Base-by-base conservation (phyloP, 176 grass and related monocot genomes). In the Juncus inflexus region DNA sequence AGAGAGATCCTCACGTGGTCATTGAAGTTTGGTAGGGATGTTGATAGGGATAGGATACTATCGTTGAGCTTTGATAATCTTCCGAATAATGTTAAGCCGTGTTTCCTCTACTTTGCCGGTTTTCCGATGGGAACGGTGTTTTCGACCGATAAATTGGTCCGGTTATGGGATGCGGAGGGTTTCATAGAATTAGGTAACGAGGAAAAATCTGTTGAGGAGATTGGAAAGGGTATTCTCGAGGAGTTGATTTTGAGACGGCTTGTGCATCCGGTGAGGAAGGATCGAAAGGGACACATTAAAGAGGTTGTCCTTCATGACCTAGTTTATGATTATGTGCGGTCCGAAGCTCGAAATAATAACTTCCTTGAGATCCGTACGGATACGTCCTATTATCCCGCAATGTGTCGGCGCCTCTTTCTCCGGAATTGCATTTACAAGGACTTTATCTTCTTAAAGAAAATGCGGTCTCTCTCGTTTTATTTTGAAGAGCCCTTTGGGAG, bases 1-100 rank as follows among this genome's bases (percentile, higher is more conserved):
- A 41, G 67, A 9, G 41, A 0, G 3, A 56, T 83, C 40, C 73
- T 83, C 56, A 52, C 19, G 19, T 28, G 42, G 0, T 50, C 70
- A 52, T 66, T 83, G 2, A 51, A 61, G 11, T 50, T 60, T 35
- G 11, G 55, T 61, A 67, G 15, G 1, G 70, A 66, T 12, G 65
- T 61, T 37, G 37, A 40, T 3, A 51, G 66, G 47, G 47, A 78
- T 0, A 69, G 49, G 28, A 65, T 78, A 52, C 0, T 83, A 38
- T 60, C 80, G 1, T 10, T 86, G 5, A 80, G 78, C 9, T 86
- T 86, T 3, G 83, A 86, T 38, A 74, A 79, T 73, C 78, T 86
- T 61, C 83, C 73, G 5, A 54, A 77, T 9, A 73, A 77, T 10
- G 42, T 86, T 0, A 86, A 77, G 14, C 68, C 49, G 37, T 86